These are phyloP conservation scores for Corchorus capsularis DNA, from an alignment of 345 rosid species.

Conservation along the genomic window DNA sequence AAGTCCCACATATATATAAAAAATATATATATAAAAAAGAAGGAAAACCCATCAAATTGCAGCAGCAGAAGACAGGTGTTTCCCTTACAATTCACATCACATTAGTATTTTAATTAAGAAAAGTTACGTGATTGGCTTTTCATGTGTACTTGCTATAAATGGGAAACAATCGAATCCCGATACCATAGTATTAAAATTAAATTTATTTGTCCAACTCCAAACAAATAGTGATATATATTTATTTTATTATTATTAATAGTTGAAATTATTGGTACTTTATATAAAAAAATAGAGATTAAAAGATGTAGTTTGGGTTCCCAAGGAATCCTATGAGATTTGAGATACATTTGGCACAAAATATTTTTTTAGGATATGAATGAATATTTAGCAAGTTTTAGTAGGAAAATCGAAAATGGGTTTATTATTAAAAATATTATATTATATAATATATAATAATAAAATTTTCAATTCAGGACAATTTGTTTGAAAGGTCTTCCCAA, in stretches of 20 bases:
- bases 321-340: background rate
- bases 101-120: background rate
- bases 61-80: background rate
- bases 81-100: background rate
- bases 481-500: background rate
- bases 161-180: constrained; percentile 14
- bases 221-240: no score
- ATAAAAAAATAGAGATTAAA: no score
- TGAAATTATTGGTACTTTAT: no score
- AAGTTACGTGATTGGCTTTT: background rate
- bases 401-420: background rate
- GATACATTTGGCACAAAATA: background rate
- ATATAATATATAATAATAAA: no score
- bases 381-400: no score
- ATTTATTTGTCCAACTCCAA: background rate
- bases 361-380: background rate
- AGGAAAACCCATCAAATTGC: background rate
- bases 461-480: background rate
- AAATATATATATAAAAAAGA: background rate
- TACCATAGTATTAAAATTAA: background rate
- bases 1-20: background rate
- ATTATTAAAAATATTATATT: background rate
- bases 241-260: no score
- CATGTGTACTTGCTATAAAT: constrained; percentile 13
- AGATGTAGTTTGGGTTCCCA: background rate